Base-by-base conservation (phyloP, 441 rosid species). In the Arabidopsis lyrata region DNA sequence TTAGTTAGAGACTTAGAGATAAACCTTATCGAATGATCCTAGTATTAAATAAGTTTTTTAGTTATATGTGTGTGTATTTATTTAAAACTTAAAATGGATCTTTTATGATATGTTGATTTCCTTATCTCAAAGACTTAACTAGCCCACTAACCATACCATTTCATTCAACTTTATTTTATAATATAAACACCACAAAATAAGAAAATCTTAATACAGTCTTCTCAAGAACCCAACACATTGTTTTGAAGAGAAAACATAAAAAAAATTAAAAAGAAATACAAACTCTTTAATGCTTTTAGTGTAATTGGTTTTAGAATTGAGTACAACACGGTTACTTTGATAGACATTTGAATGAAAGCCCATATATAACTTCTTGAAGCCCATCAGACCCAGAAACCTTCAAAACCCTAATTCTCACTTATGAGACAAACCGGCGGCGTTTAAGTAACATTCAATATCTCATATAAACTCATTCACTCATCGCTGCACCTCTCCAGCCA, bases 341-440 rank as follows among this genome's bases (percentile, higher is more conserved):
- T 11, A 36, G 41, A 36, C 50, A 27, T 8, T 60, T 1, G 2
- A 14, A 39, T 6, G 1, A 36, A 66, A 50, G 32, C 52, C 75
- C 75, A 69, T 35, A 0, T 12, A 45, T 2, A 45, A 20, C 27
- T n/a, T 53, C 2, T 38, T 8, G 22, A 22, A 35, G 15, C 55
- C 55, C 54, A 12, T 31, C 45, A 2, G 44, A 42, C 44, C 24
- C 24, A 58, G 10, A 24, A 7, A n/a, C 42, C 32, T 29, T 3
- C 1, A 9, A 73, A 64, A 22, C 58, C 77, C 77, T 73, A 55
- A 47, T 55, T 34, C 20, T n/a, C 18, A n/a, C 2, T 20, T 2
- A 2, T 16, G 27, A 18, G 2, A 5, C 6, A 31, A 53, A 63
- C 44, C 58, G 65, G 54, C 39, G 6, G 5, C 65, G 53, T 64